These are phyloP conservation scores for Alternaria sp. DNA, from an alignment of 2,329 filamentous ascomycete genomes.

Conservation along the genomic window DNA sequence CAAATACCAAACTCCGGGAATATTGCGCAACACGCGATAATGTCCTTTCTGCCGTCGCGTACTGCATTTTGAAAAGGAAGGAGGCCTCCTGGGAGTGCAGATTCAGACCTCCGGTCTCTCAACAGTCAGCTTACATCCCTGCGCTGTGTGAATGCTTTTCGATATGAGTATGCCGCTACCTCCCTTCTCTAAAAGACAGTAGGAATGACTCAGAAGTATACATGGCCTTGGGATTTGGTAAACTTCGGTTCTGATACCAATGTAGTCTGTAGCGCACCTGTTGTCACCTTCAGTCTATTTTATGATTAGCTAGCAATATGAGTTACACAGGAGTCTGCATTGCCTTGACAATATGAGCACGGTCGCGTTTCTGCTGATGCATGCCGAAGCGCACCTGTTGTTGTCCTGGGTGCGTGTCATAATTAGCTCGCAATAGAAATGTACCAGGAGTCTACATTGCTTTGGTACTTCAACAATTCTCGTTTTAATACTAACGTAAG, in stretches of 20 bases:
- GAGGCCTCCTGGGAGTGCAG: background rate
- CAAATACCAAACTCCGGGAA: background rate
- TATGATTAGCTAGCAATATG: background rate
- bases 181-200: background rate
- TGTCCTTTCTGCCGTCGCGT: background rate
- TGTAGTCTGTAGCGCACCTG: background rate
- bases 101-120: background rate
- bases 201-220: background rate
- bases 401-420: background rate
- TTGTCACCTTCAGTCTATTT: too few species aligned
- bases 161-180: background rate
- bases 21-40: too few species aligned
- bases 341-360: background rate
- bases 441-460: fast-evolving
- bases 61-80: background rate
- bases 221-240: background rate
- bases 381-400: background rate
- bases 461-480: background rate
- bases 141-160: background rate
- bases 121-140: background rate
- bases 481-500: background rate
- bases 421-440: background rate
- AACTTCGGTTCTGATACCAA: background rate
- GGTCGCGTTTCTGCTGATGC: background rate
- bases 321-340: background rate